phyloP scores from a whole-genome alignment of 1,284 basidiomycete genomes.

The Fomitopsis betulina region DNA sequence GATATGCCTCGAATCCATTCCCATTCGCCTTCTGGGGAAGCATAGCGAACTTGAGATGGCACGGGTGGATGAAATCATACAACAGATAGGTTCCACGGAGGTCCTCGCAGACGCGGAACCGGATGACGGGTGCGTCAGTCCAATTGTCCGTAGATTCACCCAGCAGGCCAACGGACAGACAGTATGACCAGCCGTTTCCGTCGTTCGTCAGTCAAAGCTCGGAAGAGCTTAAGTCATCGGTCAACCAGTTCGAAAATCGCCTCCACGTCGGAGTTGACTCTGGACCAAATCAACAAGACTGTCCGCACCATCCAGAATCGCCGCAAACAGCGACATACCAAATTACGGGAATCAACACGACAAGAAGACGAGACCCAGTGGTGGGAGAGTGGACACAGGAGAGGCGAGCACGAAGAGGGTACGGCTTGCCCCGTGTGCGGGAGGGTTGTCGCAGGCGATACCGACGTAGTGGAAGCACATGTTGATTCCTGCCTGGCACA shows the following conservation, averaged over 20 bases:
- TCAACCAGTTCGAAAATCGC: conserved; percentile 21
- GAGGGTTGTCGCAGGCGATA: conserved; percentile 51
- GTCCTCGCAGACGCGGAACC: conserved; percentile 36
- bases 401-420: conserved; percentile 30
- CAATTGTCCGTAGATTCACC: not conserved
- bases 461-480: conserved; percentile 70
- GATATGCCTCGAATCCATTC: conserved; percentile 65
- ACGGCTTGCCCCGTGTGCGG: conserved; percentile 66
- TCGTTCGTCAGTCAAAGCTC: conserved; percentile 61
- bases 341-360: conserved; percentile 58
- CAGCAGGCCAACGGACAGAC: not conserved
- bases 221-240: conserved; percentile 40
- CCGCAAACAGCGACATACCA: conserved; percentile 57
- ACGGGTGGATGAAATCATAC: conserved; percentile 62
- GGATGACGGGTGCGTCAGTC: conserved; percentile 41
- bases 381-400: conserved; percentile 17
- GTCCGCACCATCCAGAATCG: conserved; percentile 56
- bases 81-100: conserved; percentile 50
- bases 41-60: conserved; percentile 63
- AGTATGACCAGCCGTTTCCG: conserved; percentile 30
- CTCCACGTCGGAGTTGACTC: conserved; percentile 27
- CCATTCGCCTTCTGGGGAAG: conserved; percentile 56
- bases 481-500: conserved; percentile 70
- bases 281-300: conserved; percentile 45
- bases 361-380: conserved; percentile 47